Evolutionary conservation across 257 asterid genomes (phyloP).

Genomic region (Leonotis leonurus): DNA sequence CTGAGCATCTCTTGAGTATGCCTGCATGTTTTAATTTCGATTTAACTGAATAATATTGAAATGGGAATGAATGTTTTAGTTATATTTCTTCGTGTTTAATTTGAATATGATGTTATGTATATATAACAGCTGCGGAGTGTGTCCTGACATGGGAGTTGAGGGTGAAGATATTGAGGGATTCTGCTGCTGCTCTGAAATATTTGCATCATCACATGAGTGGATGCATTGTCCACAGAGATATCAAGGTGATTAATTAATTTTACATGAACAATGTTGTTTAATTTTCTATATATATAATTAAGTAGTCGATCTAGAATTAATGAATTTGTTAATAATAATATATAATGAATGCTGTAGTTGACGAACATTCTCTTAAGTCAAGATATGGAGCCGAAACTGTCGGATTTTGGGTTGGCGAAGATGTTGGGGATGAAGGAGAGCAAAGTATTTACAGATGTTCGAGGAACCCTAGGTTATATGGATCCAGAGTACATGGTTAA

Average conservation of each 20-base stretch:
- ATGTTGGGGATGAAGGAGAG: slow-evolving; percentile 67
- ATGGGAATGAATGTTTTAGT: no score
- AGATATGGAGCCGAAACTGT: slow-evolving; percentile 51
- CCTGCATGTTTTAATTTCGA: no score
- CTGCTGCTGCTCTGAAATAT: slow-evolving; percentile 63
- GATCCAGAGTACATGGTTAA: slow-evolving; percentile 82
- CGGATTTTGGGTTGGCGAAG: slow-evolving; percentile 65
- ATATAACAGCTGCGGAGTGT: slow-evolving; percentile 38
- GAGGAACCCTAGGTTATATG: slow-evolving; percentile 74
- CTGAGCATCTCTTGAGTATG: slow-evolving; percentile 57
- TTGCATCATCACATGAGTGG: slow-evolving; percentile 58
- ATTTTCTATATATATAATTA: no score
- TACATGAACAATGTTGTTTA: no score
- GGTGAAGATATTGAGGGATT: slow-evolving; percentile 54
- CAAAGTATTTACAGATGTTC: slow-evolving; percentile 60
- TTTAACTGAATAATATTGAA: no score
- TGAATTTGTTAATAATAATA: no score
- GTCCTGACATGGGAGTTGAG: slow-evolving; percentile 55
- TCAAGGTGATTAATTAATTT: slow-evolving; percentile 34
- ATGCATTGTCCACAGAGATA: slow-evolving; percentile 72
- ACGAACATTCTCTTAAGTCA: slow-evolving; percentile 61
- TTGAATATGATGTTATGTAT: not conserved
- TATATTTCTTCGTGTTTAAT: not conserved
- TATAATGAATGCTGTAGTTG: slow-evolving; percentile 26
- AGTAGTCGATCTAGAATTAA: no score